Conservation (phyloP, 768 basidiomycete species). For the Trametes punicea region DNA sequence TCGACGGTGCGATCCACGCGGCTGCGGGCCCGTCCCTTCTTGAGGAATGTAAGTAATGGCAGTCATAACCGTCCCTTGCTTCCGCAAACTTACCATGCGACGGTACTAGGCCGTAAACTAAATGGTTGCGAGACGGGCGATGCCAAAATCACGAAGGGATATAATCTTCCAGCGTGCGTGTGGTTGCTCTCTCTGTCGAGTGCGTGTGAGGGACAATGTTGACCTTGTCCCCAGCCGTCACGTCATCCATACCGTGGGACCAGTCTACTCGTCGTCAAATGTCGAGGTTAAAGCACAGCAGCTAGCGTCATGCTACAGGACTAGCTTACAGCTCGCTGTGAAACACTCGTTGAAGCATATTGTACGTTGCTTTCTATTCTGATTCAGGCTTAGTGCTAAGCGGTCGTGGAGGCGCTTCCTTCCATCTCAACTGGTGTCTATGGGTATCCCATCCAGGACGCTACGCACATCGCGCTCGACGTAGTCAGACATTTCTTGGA, state of each 20-base stretch:
- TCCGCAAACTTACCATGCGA: not conserved
- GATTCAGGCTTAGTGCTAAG: not conserved
- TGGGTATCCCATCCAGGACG: conserved; percentile 71
- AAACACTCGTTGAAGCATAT: conserved; percentile 60
- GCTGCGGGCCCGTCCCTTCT: conserved; percentile 67
- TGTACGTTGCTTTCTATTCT: conserved; percentile 36
- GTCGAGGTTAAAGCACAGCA: conserved; percentile 46
- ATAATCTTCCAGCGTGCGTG: conserved; percentile 72
- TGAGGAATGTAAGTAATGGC: conserved; percentile 61
- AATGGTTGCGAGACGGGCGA: conserved; percentile 69
- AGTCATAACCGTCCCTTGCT: no score
- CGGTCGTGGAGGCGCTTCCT: conserved; percentile 65
- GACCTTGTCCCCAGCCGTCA: conserved; percentile 44
- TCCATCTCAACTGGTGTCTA: conserved; percentile 80
- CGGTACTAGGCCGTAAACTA: conserved; percentile 50
- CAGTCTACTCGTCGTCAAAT: conserved; percentile 49
- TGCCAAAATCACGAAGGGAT: conserved; percentile 77
- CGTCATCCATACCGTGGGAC: conserved; percentile 82
- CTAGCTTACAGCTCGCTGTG: conserved; percentile 58
- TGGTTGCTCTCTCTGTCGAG: not conserved
- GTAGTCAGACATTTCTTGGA: conserved; percentile 57
- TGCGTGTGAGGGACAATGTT: not conserved
- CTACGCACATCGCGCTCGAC: conserved; percentile 66
- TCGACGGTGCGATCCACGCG: conserved; percentile 79
- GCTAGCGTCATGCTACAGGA: conserved; percentile 66